Conservation (phyloP, 352 stramenopile species). For the Phytophthora parvispora region DNA sequence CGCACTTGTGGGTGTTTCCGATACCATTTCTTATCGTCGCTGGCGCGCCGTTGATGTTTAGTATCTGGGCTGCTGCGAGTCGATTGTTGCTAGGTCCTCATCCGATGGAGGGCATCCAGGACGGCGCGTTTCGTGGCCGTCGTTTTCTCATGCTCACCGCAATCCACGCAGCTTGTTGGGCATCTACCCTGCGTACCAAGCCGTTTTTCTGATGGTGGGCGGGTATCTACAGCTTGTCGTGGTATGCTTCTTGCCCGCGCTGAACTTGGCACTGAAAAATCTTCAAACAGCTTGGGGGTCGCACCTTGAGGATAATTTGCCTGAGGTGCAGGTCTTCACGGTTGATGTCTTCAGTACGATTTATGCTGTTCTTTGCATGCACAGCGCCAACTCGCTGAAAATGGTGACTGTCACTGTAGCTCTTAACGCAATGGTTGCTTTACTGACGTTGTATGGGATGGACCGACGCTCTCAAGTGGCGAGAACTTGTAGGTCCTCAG, state of each 20-base stretch:
- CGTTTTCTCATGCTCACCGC: slow-evolving; percentile 17
- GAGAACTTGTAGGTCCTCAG: no score
- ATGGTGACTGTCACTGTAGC: slow-evolving; percentile 11
- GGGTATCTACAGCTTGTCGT: not conserved
- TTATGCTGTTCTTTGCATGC: slow-evolving; percentile 33
- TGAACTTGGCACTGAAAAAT: slow-evolving; percentile 47
- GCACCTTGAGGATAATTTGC: slow-evolving; percentile 29
- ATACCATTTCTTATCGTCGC: slow-evolving; percentile 42
- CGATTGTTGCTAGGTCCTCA: slow-evolving; percentile 1
- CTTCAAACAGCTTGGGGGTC: slow-evolving; percentile 26
- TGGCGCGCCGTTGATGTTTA: slow-evolving; percentile 18
- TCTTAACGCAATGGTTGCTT: slow-evolving; percentile 7
- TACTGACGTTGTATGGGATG: slow-evolving; percentile 10
- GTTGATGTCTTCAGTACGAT: slow-evolving; percentile 42
- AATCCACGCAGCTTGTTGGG: slow-evolving; percentile 25
- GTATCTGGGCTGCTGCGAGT: slow-evolving; percentile 1
- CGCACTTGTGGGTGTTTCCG: slow-evolving; percentile 37
- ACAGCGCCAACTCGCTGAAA: slow-evolving; percentile 19
- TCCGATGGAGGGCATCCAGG: not conserved
- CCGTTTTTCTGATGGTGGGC: not conserved
- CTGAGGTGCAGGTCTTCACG: slow-evolving; percentile 31
- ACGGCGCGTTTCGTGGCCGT: not conserved
- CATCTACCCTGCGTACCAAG: slow-evolving; percentile 35
- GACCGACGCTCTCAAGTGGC: slow-evolving; percentile 7
- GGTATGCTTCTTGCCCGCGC: slow-evolving; percentile 17